phyloP scores from a whole-genome alignment of 2,329 filamentous ascomycete species.

The Cordyceps cicadae region DNA sequence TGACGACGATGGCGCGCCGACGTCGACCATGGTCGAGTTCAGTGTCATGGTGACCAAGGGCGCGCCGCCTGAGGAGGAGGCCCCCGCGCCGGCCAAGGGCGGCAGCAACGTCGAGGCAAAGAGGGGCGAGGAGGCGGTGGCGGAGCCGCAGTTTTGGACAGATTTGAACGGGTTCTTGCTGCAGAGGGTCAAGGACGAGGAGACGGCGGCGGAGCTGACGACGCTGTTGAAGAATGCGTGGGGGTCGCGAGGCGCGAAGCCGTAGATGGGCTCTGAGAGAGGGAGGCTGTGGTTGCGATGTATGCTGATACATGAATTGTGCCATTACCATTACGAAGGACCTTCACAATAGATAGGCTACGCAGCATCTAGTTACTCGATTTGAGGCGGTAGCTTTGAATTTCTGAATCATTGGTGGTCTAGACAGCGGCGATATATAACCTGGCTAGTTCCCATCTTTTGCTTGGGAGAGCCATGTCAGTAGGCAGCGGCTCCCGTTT shows the following conservation, averaged over 20 bases:
- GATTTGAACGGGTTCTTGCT: constrained; percentile 75
- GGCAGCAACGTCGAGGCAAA: neutral
- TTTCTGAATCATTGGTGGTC: neutral
- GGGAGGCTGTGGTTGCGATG: neutral
- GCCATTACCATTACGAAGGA: neutral
- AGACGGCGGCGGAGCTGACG: constrained; percentile 54
- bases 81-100: constrained; percentile 11
- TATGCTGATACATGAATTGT: neutral
- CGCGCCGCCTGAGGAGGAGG: constrained; percentile 29
- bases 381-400: neutral
- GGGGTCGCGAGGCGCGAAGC: constrained; percentile 38
- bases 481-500: neutral
- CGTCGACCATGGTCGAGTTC: constrained; percentile 52
- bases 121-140: constrained; percentile 29
- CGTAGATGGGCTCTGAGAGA: constrained; percentile 13
- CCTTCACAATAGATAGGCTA: neutral
- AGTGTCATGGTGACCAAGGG: constrained; percentile 84
- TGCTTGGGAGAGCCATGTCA: neutral
- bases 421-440: constrained; percentile 11
- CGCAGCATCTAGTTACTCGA: neutral
- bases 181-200: constrained; percentile 67
- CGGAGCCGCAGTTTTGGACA: constrained; percentile 72
- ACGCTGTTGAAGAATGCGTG: constrained; percentile 64
- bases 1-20: constrained; percentile 19
- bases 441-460: constrained; percentile 9